Evolutionary conservation across 2,329 filamentous ascomycete species (phyloP).

Genomic region (Colletotrichum horii): DNA sequence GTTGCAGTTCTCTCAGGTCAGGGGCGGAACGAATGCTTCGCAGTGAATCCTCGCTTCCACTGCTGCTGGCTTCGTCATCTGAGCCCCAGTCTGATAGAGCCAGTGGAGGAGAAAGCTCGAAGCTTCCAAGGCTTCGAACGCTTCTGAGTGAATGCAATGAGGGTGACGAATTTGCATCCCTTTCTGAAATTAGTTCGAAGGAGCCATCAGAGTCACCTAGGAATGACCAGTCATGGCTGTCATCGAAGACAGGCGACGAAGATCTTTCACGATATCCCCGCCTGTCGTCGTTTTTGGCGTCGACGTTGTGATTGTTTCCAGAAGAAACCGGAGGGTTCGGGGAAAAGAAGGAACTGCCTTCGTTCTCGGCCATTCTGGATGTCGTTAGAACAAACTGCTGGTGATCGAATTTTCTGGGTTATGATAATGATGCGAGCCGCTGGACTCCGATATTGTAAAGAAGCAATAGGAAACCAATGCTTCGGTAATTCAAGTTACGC

Average conservation of each 20-base stretch:
- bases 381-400: neutral
- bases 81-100: neutral
- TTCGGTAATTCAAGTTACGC: neutral
- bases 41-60: neutral
- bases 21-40: neutral
- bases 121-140: neutral
- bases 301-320: neutral
- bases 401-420: neutral
- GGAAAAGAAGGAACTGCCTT: neutral
- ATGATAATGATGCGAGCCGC: neutral
- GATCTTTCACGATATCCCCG: neutral
- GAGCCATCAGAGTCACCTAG: neutral
- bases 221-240: neutral
- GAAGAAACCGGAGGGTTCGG: neutral
- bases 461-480: neutral
- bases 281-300: neutral
- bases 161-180: neutral
- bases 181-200: neutral
- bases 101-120: neutral
- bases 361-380: neutral
- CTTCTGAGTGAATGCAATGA: neutral
- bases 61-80: neutral
- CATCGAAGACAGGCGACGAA: neutral
- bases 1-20: neutral
- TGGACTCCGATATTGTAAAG: neutral